A percentile compares a stretch with the other conserved stretches of the same genome.
These are phyloP conservation scores for Solanum rostratum DNA, from an alignment of 257 asterid species.

Conservation along the genomic window DNA sequence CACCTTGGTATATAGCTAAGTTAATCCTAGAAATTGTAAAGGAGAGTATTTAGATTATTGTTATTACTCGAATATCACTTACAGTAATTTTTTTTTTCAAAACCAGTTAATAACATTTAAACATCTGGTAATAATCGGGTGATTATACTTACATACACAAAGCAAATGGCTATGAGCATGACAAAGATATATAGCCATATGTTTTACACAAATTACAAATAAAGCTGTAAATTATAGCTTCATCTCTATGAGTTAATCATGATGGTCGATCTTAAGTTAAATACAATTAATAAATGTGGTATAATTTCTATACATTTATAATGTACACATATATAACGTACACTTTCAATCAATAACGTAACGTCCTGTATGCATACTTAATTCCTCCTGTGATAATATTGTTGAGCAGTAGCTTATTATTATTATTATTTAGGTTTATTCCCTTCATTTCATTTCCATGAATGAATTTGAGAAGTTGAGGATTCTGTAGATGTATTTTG, in stretches of 20 bases:
- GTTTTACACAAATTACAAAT: neutral
- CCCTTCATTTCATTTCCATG: conserved; percentile 35
- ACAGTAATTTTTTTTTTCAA: neutral
- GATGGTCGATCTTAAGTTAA: neutral
- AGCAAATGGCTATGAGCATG: neutral
- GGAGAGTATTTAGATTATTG: neutral
- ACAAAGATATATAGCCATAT: neutral
- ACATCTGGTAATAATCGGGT: neutral
- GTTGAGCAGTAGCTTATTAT: neutral
- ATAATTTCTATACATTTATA: neutral
- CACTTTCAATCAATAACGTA: neutral
- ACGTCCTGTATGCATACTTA: neutral
- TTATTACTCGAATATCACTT: neutral
- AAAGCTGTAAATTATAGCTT: neutral
- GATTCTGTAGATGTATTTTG: conserved; percentile 41
- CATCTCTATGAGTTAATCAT: neutral
- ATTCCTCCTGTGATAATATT: neutral
- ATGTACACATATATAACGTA: neutral
- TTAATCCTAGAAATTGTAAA: neutral
- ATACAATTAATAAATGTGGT: neutral
- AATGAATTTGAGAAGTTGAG: conserved; percentile 38
- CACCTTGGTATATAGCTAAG: neutral
- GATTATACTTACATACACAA: neutral
- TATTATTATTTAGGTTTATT: neutral
- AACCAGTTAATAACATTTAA: neutral